Conservation (phyloP, 1,284 basidiomycete species). For the Cystodermella granulosa region DNA sequence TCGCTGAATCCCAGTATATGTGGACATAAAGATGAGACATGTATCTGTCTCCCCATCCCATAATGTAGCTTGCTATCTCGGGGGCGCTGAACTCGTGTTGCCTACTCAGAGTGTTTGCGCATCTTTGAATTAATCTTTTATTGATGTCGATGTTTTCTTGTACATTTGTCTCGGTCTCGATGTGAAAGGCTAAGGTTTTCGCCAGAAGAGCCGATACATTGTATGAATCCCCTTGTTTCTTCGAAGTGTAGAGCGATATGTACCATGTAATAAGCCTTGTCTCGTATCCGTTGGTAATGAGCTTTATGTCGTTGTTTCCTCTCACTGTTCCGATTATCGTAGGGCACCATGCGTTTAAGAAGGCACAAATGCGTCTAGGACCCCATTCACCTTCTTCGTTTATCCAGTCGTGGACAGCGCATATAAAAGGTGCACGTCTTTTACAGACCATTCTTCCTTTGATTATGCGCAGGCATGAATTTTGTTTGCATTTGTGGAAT, state of each 20-base stretch:
- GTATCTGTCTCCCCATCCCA: constrained; percentile 34
- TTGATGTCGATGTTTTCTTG: constrained; percentile 5
- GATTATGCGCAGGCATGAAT: constrained; percentile 4
- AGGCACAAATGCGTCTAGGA: constrained; percentile 19
- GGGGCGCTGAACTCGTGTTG: constrained; percentile 33
- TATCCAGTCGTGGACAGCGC: constrained; percentile 9
- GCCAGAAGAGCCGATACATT: constrained; percentile 35
- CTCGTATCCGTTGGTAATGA: constrained; percentile 17
- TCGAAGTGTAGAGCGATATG: constrained; percentile 24
- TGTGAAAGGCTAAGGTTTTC: constrained; percentile 24
- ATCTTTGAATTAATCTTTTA: constrained; percentile 21
- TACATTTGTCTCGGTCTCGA: not conserved
- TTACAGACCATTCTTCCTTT: constrained; percentile 28
- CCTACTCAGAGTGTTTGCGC: constrained; percentile 23
- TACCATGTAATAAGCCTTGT: constrained; percentile 23
- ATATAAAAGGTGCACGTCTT: constrained; percentile 31
- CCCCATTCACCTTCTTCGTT: constrained; percentile 19
- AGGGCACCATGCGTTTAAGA: constrained; percentile 31
- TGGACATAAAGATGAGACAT: constrained; percentile 25
- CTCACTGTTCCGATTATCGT: constrained; percentile 13
- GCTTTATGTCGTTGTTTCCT: constrained; percentile 27
- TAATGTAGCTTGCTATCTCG: constrained; percentile 31
- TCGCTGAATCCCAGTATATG: too few species aligned
- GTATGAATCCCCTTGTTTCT: constrained; percentile 22
- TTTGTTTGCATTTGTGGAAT: constrained; percentile 14